phyloP scores from a whole-genome alignment of 106 monocot species.

The Triglochin maritima region DNA sequence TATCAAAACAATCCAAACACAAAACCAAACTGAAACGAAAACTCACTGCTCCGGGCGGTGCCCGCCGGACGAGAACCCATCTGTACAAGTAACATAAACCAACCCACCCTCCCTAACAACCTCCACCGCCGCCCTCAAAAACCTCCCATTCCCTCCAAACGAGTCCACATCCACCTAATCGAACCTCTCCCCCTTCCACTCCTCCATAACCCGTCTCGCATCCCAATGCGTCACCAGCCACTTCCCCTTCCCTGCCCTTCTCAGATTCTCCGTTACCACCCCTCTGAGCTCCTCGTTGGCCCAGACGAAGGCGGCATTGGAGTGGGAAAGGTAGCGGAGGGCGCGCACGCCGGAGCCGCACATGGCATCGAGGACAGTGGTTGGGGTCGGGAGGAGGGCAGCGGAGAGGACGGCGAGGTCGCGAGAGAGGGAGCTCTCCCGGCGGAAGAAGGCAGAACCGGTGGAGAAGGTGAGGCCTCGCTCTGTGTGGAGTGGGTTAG shows the following conservation, averaged over 20 bases:
- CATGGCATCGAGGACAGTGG: conserved; percentile 76
- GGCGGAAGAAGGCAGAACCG: conserved; percentile 81
- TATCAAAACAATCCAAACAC: too few species aligned
- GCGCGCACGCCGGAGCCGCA: conserved; percentile 94
- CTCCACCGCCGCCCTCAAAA: conserved; percentile 53
- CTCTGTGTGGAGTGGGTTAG: conserved; percentile 26
- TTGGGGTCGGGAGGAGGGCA: conserved; percentile 20
- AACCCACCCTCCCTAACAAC: conserved; percentile 58
- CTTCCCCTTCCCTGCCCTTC: conserved; percentile 24
- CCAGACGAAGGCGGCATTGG: conserved; percentile 76
- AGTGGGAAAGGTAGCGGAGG: conserved; percentile 74
- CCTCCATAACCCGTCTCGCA: conserved; percentile 60
- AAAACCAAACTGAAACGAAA: too few species aligned
- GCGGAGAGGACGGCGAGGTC: conserved; percentile 86
- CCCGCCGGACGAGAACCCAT: conserved; percentile 81
- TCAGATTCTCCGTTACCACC: conserved; percentile 46
- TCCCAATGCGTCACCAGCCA: conserved; percentile 76
- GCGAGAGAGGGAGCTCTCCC: conserved; percentile 65
- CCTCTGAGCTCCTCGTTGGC: conserved; percentile 54
- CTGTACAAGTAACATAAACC: conserved; percentile 76
- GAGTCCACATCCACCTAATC: conserved; percentile 91
- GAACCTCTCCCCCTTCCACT: conserved; percentile 59
- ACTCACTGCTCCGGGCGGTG: conserved; percentile 68
- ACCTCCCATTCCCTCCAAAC: conserved; percentile 72
- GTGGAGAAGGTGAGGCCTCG: conserved; percentile 65